phyloP scores from a whole-genome alignment of 2,329 filamentous ascomycete species.

The Ophiostoma himal-ulmi region DNA sequence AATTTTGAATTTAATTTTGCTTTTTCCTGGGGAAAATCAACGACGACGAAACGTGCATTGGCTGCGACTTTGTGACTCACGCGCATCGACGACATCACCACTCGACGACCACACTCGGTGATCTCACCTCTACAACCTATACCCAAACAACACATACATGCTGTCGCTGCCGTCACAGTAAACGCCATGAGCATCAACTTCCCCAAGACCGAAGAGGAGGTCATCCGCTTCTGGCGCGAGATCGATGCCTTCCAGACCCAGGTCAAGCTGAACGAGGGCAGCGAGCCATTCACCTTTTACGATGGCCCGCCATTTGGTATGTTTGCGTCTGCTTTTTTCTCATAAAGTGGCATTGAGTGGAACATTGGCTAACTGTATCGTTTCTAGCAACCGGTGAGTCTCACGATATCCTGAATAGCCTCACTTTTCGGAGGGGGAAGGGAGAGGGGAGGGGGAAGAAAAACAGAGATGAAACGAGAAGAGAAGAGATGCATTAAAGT shows the following conservation, averaged over 20 bases:
- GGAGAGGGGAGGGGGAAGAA: neutral
- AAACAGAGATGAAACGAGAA: neutral
- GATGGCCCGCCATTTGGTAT: slow-evolving; percentile 76
- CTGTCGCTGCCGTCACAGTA: slow-evolving; percentile 11
- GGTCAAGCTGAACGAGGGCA: slow-evolving; percentile 73
- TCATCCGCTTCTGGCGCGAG: slow-evolving; percentile 82
- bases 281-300: slow-evolving; percentile 89
- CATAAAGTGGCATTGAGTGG: neutral
- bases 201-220: slow-evolving; percentile 79
- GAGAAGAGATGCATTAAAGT: neutral
- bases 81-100: slow-evolving; percentile 15
- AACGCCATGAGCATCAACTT: slow-evolving; percentile 73
- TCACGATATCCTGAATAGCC: slow-evolving; percentile 2
- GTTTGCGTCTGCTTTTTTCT: neutral
- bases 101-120: slow-evolving; percentile 6
- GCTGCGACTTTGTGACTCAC: slow-evolving; percentile 15
- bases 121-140: neutral
- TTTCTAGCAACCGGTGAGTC: slow-evolving; percentile 17
- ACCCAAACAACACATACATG: neutral
- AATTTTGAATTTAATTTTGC: neutral
- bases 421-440: neutral
- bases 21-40: slow-evolving; percentile 17
- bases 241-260: slow-evolving; percentile 78
- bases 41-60: slow-evolving; percentile 12
- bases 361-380: neutral